Conservation (phyloP, 768 basidiomycete genomes). For the Kwoniella botswanensis region DNA sequence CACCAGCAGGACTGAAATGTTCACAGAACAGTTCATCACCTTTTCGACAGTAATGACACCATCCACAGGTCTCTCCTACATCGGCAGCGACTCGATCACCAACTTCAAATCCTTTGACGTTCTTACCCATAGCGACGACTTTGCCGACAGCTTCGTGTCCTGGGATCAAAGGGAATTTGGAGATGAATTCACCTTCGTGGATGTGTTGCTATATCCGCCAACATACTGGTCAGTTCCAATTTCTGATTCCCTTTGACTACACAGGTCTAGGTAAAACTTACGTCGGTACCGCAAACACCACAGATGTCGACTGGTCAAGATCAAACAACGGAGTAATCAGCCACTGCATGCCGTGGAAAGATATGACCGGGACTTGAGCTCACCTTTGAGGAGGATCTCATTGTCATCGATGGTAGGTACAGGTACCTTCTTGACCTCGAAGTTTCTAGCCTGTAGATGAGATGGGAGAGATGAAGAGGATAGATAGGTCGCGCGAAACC, state of each 20-base stretch:
- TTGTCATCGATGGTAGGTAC: slow-evolving; percentile 70
- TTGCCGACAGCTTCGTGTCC: slow-evolving; percentile 77
- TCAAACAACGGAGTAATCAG: slow-evolving; percentile 21
- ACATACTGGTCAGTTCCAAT: slow-evolving; percentile 2
- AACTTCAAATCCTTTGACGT: slow-evolving; percentile 73
- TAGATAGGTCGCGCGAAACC: background rate
- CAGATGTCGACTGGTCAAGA: slow-evolving; percentile 44
- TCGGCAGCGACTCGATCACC: slow-evolving; percentile 88
- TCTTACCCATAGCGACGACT: slow-evolving; percentile 75
- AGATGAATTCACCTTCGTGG: slow-evolving; percentile 73
- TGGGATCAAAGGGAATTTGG: slow-evolving; percentile 75
- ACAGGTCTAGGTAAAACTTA: slow-evolving; percentile 8
- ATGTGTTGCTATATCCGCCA: slow-evolving; percentile 61
- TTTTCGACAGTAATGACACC: slow-evolving; percentile 84
- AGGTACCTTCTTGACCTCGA: slow-evolving; percentile 71
- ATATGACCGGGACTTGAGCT: slow-evolving; percentile 5
- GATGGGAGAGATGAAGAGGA: slow-evolving; percentile 13
- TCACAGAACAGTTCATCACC: slow-evolving; percentile 84
- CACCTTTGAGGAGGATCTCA: slow-evolving; percentile 77
- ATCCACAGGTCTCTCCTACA: slow-evolving; percentile 70
- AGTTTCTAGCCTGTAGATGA: slow-evolving; percentile 65
- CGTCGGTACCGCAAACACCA: slow-evolving; percentile 70
- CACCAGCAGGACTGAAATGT: slow-evolving; percentile 78
- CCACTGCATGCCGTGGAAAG: background rate
- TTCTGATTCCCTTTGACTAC: background rate